Percentiles rank a stretch among this genome's conserved stretches.
These are phyloP conservation scores for Thymus mandschuricus DNA, from an alignment of 257 asterid species.

Conservation along the genomic window DNA sequence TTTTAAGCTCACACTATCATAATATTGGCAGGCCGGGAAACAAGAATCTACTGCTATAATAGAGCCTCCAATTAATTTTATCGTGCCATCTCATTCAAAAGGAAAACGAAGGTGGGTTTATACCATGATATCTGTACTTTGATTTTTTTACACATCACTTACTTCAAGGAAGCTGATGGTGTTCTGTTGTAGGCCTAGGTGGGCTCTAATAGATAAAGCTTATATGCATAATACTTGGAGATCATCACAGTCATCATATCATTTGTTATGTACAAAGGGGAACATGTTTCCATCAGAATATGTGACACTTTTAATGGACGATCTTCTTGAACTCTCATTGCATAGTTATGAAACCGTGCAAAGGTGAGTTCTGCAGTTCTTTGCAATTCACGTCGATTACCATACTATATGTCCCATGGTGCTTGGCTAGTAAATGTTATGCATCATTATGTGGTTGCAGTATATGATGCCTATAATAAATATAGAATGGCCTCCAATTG, in stretches of 20 bases:
- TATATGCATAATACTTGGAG: conserved; percentile 97
- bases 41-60: conserved; percentile 87
- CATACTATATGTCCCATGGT: conserved; percentile 8
- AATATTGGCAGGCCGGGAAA: conserved; percentile 83
- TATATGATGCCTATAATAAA: conserved; percentile 17
- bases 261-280: conserved; percentile 63
- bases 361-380: conserved; percentile 55
- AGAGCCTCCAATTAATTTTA: conserved; percentile 90
- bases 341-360: conserved; percentile 97
- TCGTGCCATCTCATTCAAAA: conserved; percentile 82
- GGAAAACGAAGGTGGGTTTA: conserved; percentile 83
- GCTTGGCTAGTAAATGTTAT: neutral
- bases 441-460: neutral
- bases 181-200: conserved; percentile 73
- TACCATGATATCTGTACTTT: conserved; percentile 25
- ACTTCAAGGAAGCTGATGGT: conserved; percentile 33
- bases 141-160: conserved; percentile 19
- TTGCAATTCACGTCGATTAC: conserved; percentile 12
- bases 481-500: neutral
- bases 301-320: conserved; percentile 66
- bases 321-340: conserved; percentile 83
- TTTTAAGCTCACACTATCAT: conserved; percentile 34
- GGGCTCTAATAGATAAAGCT: conserved; percentile 94
- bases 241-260: conserved; percentile 92
- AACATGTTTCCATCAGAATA: conserved; percentile 68